A percentile compares a stretch with the other conserved stretches of the same genome.
Evolutionary conservation across 73 alveolate species (phyloP).

Genomic region (Symbiodinium pilosum): DNA sequence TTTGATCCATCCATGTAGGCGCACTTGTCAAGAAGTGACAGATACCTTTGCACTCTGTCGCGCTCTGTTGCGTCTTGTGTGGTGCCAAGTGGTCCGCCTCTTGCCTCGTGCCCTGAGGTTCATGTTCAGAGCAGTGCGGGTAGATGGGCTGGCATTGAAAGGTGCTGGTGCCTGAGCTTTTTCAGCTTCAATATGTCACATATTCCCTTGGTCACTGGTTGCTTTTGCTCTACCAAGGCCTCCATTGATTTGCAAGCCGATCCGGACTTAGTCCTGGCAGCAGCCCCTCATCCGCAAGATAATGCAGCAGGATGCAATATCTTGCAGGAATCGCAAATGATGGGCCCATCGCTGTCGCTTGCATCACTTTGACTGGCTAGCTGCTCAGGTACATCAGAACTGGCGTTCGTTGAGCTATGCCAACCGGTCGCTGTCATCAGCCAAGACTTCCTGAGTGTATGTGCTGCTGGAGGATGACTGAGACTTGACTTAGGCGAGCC

Average conservation of each 20-base stretch:
- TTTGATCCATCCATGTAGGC: no score
- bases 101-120: conserved; percentile 2
- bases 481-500: conserved; percentile 25
- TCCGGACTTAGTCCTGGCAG: conserved; percentile 58
- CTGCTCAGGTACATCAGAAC: conserved; percentile 23
- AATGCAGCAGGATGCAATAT: no score
- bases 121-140: conserved; percentile 85
- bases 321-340: no score
- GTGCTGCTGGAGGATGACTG: background rate
- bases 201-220: background rate
- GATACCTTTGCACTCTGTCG: no score
- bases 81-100: background rate
- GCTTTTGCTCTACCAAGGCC: conserved; percentile 4
- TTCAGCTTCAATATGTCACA: no score
- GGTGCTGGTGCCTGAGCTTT: conserved; percentile 33
- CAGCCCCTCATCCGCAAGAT: no score
- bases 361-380: no score
- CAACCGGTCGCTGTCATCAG: conserved; percentile 17
- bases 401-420: conserved; percentile 78
- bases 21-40: no score
- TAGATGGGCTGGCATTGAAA: conserved; percentile 44
- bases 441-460: background rate
- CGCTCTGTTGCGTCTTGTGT: no score
- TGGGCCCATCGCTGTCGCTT: no score
- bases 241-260: conserved; percentile 32